Base-by-base conservation (phyloP, 164 flowering plant genomes). In the Pachysandra terminalis region DNA sequence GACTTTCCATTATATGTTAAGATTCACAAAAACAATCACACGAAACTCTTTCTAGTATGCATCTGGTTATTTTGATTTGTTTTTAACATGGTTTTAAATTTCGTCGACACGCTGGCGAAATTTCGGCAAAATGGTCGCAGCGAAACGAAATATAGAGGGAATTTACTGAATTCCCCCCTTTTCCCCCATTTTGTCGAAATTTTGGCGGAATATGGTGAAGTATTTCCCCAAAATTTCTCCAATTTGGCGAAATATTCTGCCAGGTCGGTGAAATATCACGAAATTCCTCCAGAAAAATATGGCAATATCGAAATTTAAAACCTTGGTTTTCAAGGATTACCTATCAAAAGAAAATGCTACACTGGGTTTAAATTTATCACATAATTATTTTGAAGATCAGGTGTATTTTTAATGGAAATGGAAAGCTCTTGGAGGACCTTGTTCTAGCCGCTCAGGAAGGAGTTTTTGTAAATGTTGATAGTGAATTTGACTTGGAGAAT, bases 351-450 rank as follows among this genome's bases (percentile, higher is more conserved):
- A 14, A 25, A 57, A 24, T 25, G 35, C 15, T n/a, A 3, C 35
- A 19, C 19, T 56, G 35, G 40, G 19, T 56, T 41, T 66, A 25
- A n/a, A 24, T 56, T 56, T 15, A 19, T 69, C 28, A 54, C 40
- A 24, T 61, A 23, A 27, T 35, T 66, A 10, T 58, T 28, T 72
- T 61, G 66, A 59, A 63, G 57, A 19, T 37, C 68, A 93, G 97
- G 84, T 93, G 97, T 65, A 81, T 96, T 61, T 96, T 96, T 64
- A 93, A 90, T 81, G 99, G 99, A 45, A 96, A 96, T 77, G 98
- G 98, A 32, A 96, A 96, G 81, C 81, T 87, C 1, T 80, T 93
- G 79, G 96, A 93, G 67, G 99, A 96, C 73, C 81, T 93, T 59
- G 97, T 89, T 51, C 64, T 96, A 58, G 98, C 98, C 69, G 97